phyloP scores from a whole-genome alignment of 2,329 filamentous ascomycete species.

The Coniochaeta sp. region DNA sequence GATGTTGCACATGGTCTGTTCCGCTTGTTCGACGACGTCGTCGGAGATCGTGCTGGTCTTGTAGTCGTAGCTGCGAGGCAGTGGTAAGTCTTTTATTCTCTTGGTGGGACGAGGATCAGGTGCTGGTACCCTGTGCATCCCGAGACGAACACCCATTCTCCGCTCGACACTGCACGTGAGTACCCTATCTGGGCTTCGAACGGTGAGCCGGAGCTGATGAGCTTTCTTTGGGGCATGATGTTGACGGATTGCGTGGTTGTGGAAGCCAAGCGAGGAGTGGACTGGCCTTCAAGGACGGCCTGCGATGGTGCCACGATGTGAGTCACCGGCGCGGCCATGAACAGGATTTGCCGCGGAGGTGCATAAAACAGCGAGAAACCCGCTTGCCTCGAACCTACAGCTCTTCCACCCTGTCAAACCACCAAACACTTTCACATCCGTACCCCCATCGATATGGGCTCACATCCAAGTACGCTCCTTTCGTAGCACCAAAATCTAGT shows the following conservation, averaged over 20 bases:
- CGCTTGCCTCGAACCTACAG: too few relatives aligned
- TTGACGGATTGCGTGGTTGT: too few relatives aligned
- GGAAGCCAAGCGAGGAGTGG: too few relatives aligned
- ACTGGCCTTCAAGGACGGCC: background rate
- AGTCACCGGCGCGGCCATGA: too few relatives aligned
- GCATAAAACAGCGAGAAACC: too few relatives aligned
- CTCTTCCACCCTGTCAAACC: too few relatives aligned
- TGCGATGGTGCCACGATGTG: background rate
- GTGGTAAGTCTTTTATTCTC: background rate
- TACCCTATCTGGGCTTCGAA: conserved; percentile 49
- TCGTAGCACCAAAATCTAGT: background rate
- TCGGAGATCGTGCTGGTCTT: conserved; percentile 34
- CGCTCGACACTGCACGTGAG: conserved; percentile 43
- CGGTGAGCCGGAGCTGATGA: conserved; percentile 40
- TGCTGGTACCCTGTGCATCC: conserved; percentile 39
- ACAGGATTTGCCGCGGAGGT: too few relatives aligned
- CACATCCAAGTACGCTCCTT: background rate
- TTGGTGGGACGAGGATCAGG: conserved; percentile 10
- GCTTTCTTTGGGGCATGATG: conserved; percentile 8
- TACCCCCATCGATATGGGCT: too few relatives aligned
- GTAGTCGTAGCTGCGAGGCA: conserved; percentile 40
- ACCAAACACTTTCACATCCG: too few relatives aligned
- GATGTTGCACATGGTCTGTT: conserved; percentile 42
- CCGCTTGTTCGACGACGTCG: conserved; percentile 38
- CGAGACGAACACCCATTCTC: conserved; percentile 45